Percentiles rank a stretch among this genome's conserved stretches.
These are phyloP conservation scores for Chlorella sp. DNA, from an alignment of 139 green algal species.

Conservation along the genomic window DNA sequence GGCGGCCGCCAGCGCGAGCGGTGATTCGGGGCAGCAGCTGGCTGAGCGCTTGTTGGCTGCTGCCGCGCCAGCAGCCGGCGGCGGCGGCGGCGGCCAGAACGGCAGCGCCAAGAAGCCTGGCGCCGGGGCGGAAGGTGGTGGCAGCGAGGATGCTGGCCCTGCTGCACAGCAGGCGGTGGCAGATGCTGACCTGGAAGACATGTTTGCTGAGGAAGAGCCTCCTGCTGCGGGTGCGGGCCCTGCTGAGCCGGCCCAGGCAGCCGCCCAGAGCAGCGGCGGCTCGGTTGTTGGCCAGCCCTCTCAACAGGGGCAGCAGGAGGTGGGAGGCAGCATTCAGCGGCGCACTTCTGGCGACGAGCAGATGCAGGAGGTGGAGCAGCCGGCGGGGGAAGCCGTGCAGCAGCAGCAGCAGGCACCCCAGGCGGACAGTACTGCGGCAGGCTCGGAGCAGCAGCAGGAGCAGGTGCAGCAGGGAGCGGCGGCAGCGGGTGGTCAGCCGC, in stretches of 20 bases:
- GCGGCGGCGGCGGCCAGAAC: not conserved
- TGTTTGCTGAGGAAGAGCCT: constrained; percentile 41
- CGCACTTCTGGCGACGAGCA: too few species aligned
- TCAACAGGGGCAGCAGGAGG: too few species aligned
- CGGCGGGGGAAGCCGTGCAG: not conserved
- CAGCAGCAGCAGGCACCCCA: not conserved
- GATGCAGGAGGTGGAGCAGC: too few species aligned
- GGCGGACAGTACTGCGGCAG: too few species aligned
- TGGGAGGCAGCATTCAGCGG: too few species aligned
- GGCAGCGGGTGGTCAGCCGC: not conserved
- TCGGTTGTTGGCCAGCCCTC: too few species aligned
- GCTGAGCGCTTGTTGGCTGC: constrained; percentile 22
- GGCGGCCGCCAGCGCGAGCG: not conserved
- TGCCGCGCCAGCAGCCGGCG: not conserved
- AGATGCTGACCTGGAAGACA: constrained; percentile 49
- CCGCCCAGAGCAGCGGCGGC: too few species aligned
- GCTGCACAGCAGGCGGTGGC: not conserved
- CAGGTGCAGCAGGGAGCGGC: not conserved
- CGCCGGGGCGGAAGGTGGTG: not conserved
- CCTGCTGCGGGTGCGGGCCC: not conserved
- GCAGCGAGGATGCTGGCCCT: not conserved
- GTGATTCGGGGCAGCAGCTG: constrained; percentile 6
- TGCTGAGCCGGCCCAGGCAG: not conserved
- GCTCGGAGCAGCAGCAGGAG: not conserved
- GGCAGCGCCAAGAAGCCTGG: not conserved